Evolutionary conservation across 2,329 filamentous ascomycete genomes (phyloP).

Genomic region (Alternaria triticimaculans): DNA sequence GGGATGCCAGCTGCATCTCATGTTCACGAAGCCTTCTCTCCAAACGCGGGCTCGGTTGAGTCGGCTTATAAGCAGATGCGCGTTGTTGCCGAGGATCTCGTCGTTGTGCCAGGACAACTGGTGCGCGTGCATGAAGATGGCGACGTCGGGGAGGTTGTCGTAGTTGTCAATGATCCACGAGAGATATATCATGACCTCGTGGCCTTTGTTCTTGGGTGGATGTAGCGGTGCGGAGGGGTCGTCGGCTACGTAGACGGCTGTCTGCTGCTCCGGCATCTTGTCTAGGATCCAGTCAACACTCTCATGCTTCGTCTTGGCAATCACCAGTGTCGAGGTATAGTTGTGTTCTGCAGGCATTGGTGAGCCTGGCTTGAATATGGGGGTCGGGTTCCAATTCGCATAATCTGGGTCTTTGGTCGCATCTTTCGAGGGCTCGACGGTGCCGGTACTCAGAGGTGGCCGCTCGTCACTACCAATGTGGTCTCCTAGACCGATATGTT

Average conservation of each 20-base stretch:
- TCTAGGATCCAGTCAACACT: constrained; percentile 62
- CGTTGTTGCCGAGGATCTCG: constrained; percentile 54
- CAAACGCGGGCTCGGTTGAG: constrained; percentile 56
- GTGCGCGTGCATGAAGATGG: constrained; percentile 68
- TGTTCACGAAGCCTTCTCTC: constrained; percentile 61
- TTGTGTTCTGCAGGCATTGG: constrained; percentile 53
- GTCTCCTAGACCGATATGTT: constrained; percentile 51
- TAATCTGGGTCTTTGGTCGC: constrained; percentile 37
- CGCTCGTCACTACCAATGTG: constrained; percentile 27
- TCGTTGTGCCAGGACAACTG: constrained; percentile 66
- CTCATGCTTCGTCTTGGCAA: constrained; percentile 60
- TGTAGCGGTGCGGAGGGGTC: constrained; percentile 56
- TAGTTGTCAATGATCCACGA: constrained; percentile 69
- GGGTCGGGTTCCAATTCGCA: constrained; percentile 48
- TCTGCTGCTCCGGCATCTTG: constrained; percentile 57
- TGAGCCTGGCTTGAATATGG: constrained; percentile 41
- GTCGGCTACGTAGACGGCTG: constrained; percentile 61
- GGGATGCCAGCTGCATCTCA: constrained; percentile 62
- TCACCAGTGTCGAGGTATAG: constrained; percentile 63
- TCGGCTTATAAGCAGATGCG: constrained; percentile 53
- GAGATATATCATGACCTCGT: constrained; percentile 68
- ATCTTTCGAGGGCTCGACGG: constrained; percentile 8
- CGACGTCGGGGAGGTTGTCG: constrained; percentile 63
- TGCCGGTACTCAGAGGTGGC: constrained; percentile 13
- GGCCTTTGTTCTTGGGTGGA: constrained; percentile 64